These are phyloP conservation scores for Curvularia sp. DNA, from an alignment of 2,329 filamentous ascomycete genomes.

Conservation along the genomic window DNA sequence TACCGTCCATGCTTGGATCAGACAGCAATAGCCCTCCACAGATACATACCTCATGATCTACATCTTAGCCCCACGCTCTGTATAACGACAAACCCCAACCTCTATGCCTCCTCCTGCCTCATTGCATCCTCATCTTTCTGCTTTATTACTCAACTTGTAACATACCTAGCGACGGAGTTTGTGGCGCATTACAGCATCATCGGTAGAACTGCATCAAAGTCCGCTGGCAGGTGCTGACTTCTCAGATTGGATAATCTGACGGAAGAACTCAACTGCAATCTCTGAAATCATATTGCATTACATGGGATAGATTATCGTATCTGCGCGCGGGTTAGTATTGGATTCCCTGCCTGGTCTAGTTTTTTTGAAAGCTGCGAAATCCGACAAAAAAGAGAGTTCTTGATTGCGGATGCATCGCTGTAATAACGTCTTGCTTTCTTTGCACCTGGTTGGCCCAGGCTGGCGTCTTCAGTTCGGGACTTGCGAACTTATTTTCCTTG, in stretches of 20 bases:
- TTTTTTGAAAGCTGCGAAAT: slow-evolving; percentile 14
- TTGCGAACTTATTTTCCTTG: slow-evolving; percentile 18
- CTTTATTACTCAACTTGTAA: slow-evolving; percentile 31
- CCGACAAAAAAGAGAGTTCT: slow-evolving; percentile 11
- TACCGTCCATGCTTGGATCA: slow-evolving; percentile 52
- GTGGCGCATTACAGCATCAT: slow-evolving; percentile 24
- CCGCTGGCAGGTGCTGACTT: slow-evolving; percentile 14
- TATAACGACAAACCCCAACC: slow-evolving; percentile 29
- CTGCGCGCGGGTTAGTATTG: slow-evolving; percentile 13
- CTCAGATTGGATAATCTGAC: slow-evolving; percentile 34
- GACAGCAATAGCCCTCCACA: slow-evolving; percentile 31
- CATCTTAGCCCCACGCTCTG: slow-evolving; percentile 16
- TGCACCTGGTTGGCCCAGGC: slow-evolving; percentile 19
- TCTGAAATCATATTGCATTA: slow-evolving; percentile 33
- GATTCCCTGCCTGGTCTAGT: slow-evolving; percentile 12
- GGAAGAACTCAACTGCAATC: slow-evolving; percentile 30
- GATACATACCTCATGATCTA: slow-evolving; percentile 40
- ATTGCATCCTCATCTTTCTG: slow-evolving; percentile 12
- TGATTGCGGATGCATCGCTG: slow-evolving; percentile 27
- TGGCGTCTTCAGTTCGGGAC: slow-evolving; percentile 4
- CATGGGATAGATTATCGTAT: slow-evolving; percentile 18
- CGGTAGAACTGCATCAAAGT: slow-evolving; percentile 9
- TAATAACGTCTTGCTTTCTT: slow-evolving; percentile 24
- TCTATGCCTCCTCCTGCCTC: slow-evolving; percentile 24
- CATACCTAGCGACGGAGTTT: slow-evolving; percentile 45